These are phyloP conservation scores for Chlamydomonas urium DNA, from an alignment of 139 green algal species.

Conservation along the genomic window DNA sequence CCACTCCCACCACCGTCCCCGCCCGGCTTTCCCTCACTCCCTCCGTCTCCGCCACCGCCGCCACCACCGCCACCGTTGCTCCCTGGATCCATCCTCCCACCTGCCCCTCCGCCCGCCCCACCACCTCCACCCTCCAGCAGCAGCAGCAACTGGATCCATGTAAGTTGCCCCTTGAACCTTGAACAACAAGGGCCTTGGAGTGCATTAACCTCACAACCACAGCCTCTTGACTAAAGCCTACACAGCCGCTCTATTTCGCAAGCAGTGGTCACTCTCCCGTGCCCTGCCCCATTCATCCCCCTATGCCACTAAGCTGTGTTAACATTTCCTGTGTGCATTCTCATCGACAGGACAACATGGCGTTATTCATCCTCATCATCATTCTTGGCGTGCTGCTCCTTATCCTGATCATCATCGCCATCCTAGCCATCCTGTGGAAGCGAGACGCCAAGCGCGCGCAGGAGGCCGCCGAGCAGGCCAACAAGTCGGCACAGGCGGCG, in stretches of 20 bases:
- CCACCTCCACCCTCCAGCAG: not conserved
- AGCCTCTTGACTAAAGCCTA: not conserved
- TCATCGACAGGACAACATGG: slow-evolving; percentile 20
- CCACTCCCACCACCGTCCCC: not conserved
- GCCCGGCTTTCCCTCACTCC: not conserved
- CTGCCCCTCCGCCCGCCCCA: not conserved
- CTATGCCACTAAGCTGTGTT: too few species aligned
- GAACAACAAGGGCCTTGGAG: not conserved
- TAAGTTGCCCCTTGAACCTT: not conserved
- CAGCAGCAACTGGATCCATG: slow-evolving; percentile 2
- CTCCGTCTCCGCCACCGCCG: not conserved
- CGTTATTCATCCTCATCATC: slow-evolving; percentile 20
- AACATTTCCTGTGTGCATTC: too few species aligned
- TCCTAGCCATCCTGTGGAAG: not conserved
- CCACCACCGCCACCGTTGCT: not conserved
- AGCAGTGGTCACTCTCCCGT: not conserved
- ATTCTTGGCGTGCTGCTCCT: slow-evolving; percentile 8
- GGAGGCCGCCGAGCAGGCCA: not conserved
- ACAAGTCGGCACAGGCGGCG: not conserved
- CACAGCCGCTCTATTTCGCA: not conserved
- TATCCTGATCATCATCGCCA: slow-evolving; percentile 5
- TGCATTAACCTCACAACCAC: not conserved
- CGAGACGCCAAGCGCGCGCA: not conserved
- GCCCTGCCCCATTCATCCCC: not conserved
- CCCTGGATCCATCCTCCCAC: not conserved